A percentile compares a stretch with the other conserved stretches of the same genome.
Conservation (phyloP, 2,329 filamentous ascomycete genomes). For the Xenosphaeropsis pyriputrescens region DNA sequence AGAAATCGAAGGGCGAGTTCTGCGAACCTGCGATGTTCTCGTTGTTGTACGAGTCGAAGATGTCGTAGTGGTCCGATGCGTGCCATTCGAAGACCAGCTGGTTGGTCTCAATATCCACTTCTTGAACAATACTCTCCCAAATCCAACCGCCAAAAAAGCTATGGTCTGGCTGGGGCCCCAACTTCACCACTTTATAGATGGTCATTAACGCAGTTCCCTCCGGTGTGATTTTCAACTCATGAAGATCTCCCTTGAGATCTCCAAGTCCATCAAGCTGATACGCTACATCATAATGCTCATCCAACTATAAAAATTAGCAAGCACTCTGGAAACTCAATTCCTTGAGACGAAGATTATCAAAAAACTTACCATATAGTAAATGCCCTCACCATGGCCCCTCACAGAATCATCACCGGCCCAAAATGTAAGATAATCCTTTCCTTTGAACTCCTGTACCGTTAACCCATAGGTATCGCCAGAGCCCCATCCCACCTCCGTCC, state of each 20-base stretch:
- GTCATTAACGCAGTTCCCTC: conserved; percentile 26
- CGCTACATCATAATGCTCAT: conserved; percentile 17
- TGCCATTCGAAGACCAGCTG: conserved; percentile 34
- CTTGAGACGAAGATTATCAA: too few relatives aligned
- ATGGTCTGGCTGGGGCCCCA: conserved; percentile 22
- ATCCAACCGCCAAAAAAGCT: conserved; percentile 9
- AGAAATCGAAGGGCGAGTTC: conserved; percentile 30
- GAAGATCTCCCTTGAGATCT: conserved; percentile 24
- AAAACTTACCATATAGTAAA: conserved; percentile 27
- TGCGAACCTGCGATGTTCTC: too few relatives aligned
- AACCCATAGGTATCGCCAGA: conserved; percentile 26
- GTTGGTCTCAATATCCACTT: conserved; percentile 33
- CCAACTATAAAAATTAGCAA: conserved; percentile 5
- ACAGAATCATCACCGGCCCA: conserved; percentile 30
- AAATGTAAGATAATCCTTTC: conserved; percentile 29
- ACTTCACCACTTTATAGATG: conserved; percentile 21
- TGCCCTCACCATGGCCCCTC: conserved; percentile 28
- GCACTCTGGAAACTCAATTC: too few relatives aligned
- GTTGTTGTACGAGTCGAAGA: too few relatives aligned
- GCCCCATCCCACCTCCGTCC: conserved; percentile 21
- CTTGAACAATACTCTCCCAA: conserved; percentile 27
- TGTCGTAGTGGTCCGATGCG: conserved; percentile 20
- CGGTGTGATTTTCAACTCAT: conserved; percentile 27
- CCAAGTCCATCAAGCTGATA: conserved; percentile 21
- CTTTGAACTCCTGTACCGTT: conserved; percentile 27